phyloP scores from a whole-genome alignment of 805 yeast species.

The Metschnikowia sp. region DNA sequence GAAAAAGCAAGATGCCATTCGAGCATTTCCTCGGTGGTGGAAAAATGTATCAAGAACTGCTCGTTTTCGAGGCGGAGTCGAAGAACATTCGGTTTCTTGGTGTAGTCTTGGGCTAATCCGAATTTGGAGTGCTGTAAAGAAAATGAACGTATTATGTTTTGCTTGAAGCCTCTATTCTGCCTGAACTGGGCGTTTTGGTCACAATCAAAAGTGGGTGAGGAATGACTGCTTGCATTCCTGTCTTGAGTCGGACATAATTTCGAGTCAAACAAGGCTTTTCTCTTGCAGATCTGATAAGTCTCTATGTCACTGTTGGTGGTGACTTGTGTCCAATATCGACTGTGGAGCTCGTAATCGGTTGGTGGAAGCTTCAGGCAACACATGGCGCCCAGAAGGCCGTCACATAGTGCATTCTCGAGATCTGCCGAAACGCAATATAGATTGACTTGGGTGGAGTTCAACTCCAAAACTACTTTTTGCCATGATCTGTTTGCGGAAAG shows the following conservation, averaged over 20 bases:
- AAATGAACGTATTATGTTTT: conserved; percentile 52
- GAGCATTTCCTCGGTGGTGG: conserved; percentile 61
- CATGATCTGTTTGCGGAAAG: conserved; percentile 65
- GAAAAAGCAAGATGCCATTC: conserved; percentile 74
- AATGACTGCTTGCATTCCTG: too few species aligned
- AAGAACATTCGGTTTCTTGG: conserved; percentile 62
- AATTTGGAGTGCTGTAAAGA: conserved; percentile 80
- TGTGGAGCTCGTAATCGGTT: background rate
- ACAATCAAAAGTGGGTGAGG: too few species aligned
- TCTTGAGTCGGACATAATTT: background rate
- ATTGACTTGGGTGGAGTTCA: conserved; percentile 84
- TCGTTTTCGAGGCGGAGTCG: conserved; percentile 80
- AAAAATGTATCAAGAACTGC: conserved; percentile 70
- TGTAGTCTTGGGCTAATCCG: conserved; percentile 85
- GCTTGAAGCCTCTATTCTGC: too few species aligned
- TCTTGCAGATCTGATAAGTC: conserved; percentile 10
- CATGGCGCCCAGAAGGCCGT: background rate
- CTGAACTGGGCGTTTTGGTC: too few species aligned
- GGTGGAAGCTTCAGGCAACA: background rate
- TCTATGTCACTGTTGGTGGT: conserved; percentile 11
- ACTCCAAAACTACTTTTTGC: conserved; percentile 64
- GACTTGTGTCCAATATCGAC: conserved; percentile 3
- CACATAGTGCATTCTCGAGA: conserved; percentile 21
- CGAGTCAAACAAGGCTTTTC: conserved; percentile 1
- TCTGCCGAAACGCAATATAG: conserved; percentile 47